Conservation (phyloP, 768 basidiomycete species). For the Mycena floridula region DNA sequence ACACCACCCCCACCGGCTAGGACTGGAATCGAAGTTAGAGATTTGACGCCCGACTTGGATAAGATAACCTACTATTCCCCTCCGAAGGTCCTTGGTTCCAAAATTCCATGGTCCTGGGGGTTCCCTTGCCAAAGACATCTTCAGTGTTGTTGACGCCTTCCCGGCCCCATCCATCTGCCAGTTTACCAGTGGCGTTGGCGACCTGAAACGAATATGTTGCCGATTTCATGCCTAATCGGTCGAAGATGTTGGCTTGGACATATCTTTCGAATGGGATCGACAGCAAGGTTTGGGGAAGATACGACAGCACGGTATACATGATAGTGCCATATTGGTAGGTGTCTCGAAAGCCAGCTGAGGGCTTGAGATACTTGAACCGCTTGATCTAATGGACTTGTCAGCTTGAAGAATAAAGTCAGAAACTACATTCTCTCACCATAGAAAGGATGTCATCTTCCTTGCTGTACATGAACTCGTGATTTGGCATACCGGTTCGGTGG, state of each 20-base stretch:
- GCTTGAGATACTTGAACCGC: conserved; percentile 14
- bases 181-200: conserved; percentile 18
- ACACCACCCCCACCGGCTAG: conserved; percentile 23
- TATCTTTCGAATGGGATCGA: conserved; percentile 26
- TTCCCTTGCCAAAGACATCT: conserved; percentile 19
- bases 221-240: conserved; percentile 19
- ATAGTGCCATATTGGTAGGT: conserved; percentile 21
- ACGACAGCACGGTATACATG: conserved; percentile 22
- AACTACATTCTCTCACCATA: conserved; percentile 3
- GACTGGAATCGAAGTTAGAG: conserved; percentile 8
- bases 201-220: conserved; percentile 23
- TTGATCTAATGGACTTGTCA: neutral
- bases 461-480: conserved; percentile 13
- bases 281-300: conserved; percentile 19
- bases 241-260: conserved; percentile 25
- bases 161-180: conserved; percentile 21
- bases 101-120: conserved; percentile 7
- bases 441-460: conserved; percentile 5
- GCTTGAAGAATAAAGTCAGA: neutral
- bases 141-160: too few relatives aligned
- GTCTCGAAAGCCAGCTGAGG: conserved; percentile 23
- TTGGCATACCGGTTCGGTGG: conserved; percentile 20
- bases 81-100: conserved; percentile 15
- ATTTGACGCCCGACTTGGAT: conserved; percentile 8
- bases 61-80: conserved; percentile 17